Base-by-base conservation (phyloP, 805 yeast genomes). In the Hyphopichia homilentoma region DNA sequence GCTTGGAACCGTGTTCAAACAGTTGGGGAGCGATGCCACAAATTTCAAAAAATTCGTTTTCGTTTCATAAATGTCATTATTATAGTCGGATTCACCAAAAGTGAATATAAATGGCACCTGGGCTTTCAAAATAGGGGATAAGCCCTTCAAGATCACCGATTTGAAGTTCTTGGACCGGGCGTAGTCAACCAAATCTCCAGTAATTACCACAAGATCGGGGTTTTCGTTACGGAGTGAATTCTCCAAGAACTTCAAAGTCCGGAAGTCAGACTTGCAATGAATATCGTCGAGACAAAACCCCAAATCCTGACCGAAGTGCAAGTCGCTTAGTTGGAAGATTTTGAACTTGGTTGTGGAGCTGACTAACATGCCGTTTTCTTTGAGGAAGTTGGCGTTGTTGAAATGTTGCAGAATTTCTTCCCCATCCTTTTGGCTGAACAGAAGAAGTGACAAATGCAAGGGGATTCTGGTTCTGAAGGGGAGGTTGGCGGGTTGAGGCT, bases 141-240 rank as follows among this genome's bases (percentile, higher is more conserved):
- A 48, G 3, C 54, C 53, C 41, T 58, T 64, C 30, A 57, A 43
- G 8, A 58, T 31, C 13, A 48, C 58, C 13, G 59, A 54, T 34
- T 52, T 59, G 35, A 47, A 53, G 32, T 59, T 62, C 40, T 36
- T 26, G 6, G 13, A 16, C 6, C 59, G 44, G 25, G 35, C 26
- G 23, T 48, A 35, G 34, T 66, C 68, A 28, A 65, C 45, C 35
- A 63, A 41, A 39, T 66, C 72, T 2, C 72, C 72, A 7, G 65
- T 60, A 33, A 66, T 51, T n/a, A 66, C 52, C 7, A 66, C 50
- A 31, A 57, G 44, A 33, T 63, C 57, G 8, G 66, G 61, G 4
- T 34, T 40, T 37, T 65, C 71, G 6, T 34, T 32, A 2, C 34
- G 34, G 13, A 63, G 38, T 3, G 61, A 40, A 4, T 41, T 25